These are phyloP conservation scores for Malbranchea cinnamomea DNA, from an alignment of 2,329 filamentous ascomycete species.

Conservation along the genomic window DNA sequence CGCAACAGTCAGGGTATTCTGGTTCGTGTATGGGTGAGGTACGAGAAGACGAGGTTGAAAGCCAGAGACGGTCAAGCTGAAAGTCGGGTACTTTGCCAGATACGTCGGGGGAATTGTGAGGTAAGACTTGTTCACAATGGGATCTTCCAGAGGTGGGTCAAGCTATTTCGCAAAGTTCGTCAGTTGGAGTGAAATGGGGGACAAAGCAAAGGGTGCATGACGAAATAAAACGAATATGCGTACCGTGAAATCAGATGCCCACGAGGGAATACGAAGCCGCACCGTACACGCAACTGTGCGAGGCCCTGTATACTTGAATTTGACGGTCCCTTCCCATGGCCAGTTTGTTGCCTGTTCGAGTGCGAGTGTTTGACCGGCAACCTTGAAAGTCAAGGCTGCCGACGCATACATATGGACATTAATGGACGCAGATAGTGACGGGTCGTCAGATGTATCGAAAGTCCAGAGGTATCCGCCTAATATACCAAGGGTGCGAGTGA, in stretches of 20 bases:
- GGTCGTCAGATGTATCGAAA: constrained; percentile 16
- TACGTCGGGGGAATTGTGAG: constrained; percentile 31
- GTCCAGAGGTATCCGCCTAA: constrained; percentile 44
- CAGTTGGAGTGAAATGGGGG: too few relatives aligned
- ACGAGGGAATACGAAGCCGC: constrained; percentile 39
- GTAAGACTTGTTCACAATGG: too few relatives aligned
- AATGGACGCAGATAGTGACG: constrained; percentile 25
- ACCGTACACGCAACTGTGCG: constrained; percentile 24
- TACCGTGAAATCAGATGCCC: too few relatives aligned
- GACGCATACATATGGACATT: constrained; percentile 44
- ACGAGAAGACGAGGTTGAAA: constrained; percentile 35
- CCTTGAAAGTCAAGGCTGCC: constrained; percentile 29
- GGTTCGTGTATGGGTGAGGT: constrained; percentile 42
- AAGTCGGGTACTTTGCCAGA: constrained; percentile 24
- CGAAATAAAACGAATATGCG: too few relatives aligned
- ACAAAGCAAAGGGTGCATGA: too few relatives aligned
- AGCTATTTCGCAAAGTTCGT: too few relatives aligned
- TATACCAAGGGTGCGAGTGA: constrained; percentile 40
- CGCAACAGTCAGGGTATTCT: constrained; percentile 38
- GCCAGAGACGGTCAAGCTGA: constrained; percentile 33
- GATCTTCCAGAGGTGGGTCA: too few relatives aligned
- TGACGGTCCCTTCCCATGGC: constrained; percentile 41
- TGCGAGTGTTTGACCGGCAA: constrained; percentile 20
- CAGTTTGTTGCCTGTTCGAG: constrained; percentile 40
- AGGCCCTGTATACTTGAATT: constrained; percentile 28